These are phyloP conservation scores for Infundibulicybe gibba DNA, from an alignment of 768 basidiomycete species.

Conservation along the genomic window DNA sequence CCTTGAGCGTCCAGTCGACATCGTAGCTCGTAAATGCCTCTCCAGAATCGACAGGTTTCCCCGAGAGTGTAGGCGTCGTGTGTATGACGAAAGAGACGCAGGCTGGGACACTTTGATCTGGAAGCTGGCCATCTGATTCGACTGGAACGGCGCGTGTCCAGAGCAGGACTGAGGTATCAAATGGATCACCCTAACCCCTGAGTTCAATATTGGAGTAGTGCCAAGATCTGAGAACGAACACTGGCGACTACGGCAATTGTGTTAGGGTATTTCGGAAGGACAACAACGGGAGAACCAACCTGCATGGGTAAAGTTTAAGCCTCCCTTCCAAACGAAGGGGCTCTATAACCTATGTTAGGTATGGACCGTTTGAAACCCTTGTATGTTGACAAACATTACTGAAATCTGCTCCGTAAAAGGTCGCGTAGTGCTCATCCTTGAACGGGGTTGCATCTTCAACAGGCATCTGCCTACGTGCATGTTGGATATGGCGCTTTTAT, in stretches of 20 bases:
- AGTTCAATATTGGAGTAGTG: neutral
- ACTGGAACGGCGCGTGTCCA: conserved; percentile 50
- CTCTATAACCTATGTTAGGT: conserved; percentile 20
- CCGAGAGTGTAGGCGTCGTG: conserved; percentile 25
- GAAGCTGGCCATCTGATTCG: conserved; percentile 18
- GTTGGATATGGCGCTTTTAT: conserved; percentile 30
- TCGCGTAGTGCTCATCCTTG: conserved; percentile 41
- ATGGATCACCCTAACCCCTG: conserved; percentile 42
- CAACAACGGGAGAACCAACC: conserved; percentile 21
- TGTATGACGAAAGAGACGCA: conserved; percentile 43
- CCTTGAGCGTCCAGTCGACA: conserved; percentile 54
- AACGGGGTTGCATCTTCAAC: conserved; percentile 28
- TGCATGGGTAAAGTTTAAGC: conserved; percentile 45
- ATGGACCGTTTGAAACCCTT: neutral
- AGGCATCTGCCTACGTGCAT: neutral
- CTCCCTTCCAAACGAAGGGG: conserved; percentile 45
- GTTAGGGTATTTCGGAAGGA: neutral
- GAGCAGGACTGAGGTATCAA: conserved; percentile 46
- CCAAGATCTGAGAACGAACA: conserved; percentile 22
- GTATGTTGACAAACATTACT: conserved; percentile 30
- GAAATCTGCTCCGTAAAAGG: conserved; percentile 45
- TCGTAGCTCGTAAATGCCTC: conserved; percentile 51
- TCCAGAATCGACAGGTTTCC: conserved; percentile 31
- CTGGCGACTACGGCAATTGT: conserved; percentile 34
- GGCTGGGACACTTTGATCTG: conserved; percentile 10